Conservation (phyloP, 208 protist genomes). For the Trypanosomatidae sp. region DNA sequence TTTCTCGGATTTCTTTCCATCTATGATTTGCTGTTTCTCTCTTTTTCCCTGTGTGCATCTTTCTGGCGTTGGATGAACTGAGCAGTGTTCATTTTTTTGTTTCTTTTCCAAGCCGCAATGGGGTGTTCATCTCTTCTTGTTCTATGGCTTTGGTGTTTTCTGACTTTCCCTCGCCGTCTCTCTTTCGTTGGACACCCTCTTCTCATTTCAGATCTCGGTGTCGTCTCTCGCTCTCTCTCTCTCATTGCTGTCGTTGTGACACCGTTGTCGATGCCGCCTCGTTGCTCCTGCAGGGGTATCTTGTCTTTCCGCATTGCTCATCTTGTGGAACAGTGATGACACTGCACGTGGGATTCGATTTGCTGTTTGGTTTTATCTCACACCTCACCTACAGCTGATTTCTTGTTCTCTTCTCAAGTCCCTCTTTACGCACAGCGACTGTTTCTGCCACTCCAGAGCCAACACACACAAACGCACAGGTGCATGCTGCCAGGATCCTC, state of each 20-base stretch:
- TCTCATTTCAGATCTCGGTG: conserved; percentile 3
- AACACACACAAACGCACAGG: conserved; percentile 1
- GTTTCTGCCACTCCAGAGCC: background rate
- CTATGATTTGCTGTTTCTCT: background rate
- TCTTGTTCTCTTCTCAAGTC: background rate
- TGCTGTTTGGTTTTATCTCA: background rate
- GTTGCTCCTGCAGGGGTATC: conserved; percentile 2
- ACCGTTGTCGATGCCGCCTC: background rate
- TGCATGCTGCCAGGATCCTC: background rate
- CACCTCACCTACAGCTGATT: background rate
- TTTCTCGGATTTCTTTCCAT: background rate
- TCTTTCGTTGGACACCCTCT: background rate
- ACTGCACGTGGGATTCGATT: background rate
- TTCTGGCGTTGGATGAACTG: background rate
- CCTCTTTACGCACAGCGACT: background rate
- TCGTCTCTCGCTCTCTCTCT: conserved; percentile 8
- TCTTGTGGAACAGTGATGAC: background rate
- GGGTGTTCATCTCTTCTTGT: background rate
- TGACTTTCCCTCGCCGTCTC: background rate
- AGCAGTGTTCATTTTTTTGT: background rate
- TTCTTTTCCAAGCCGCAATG: background rate
- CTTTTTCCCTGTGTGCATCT: background rate
- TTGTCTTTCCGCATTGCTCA: background rate
- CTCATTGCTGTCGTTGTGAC: conserved; percentile 13
- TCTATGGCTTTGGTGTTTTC: background rate